Evolutionary conservation across 257 asterid species (phyloP), one percentile per base, ranked within the genome.

Genomic region (Knoxia roxburghii): DNA sequence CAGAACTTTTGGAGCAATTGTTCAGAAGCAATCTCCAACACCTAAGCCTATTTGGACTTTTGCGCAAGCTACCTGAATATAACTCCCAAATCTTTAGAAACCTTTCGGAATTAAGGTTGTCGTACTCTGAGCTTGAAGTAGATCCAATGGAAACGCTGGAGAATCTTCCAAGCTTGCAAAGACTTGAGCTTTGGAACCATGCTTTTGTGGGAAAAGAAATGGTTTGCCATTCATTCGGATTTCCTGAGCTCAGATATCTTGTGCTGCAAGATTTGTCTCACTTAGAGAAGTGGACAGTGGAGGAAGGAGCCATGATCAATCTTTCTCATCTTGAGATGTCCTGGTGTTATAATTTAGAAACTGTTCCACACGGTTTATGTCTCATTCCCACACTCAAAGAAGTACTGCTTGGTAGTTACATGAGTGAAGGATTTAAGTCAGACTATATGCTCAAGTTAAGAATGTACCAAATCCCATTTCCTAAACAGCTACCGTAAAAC

Each of bases 101-200:
- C 10, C 61, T 65, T 11, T 12, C 14, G 4, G 0, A 0, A 6
- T 17, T 49, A 33, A 0, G 0, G 3, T 33, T 49, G 17, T 0
- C 30, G 5, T 63, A 41, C 21, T 56, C 69, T 35, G 21, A 40
- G 24, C 27, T 75, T 7, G 27, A 23, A 17, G 74, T 67, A 23
- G 77, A 72, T 26, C 64, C 77, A 1, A 72, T 76, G 72, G 23
- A 4, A 62, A 57, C 45, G 13, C 56, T 68, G 9, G 72, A 68
- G 21, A 62, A 56, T 35, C 68, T 72, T 39, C 71, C 69, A 0
- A 32, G 55, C 6, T 41, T 77, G 30, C 33, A 52, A 4, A 14
- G 41, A 37, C 41, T 37, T n/a, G 9, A 3, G 4, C 41, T 37
- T 37, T 9, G 10, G 11, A 2, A 6, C 12, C 49, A 43, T n/a